Percentiles rank a stretch among this genome's conserved stretches.
These are phyloP conservation scores for Agrostemma githago DNA, from an alignment of 148 eudicot species.

Conservation along the genomic window DNA sequence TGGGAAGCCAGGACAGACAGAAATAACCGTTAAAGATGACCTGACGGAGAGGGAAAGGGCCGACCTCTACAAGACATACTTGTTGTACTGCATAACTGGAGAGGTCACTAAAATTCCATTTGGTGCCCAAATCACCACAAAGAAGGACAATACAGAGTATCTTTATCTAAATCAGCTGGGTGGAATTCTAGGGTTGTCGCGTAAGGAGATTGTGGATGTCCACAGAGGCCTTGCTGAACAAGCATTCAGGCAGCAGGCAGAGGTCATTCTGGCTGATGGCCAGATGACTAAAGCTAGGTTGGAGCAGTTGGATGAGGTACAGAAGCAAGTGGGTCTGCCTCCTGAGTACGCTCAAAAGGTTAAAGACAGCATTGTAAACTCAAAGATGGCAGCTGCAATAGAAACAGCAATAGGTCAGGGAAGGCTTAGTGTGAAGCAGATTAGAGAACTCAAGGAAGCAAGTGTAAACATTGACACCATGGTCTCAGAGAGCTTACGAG, in stretches of 20 bases:
- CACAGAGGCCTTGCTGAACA: conserved; percentile 81
- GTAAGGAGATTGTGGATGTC: conserved; percentile 61
- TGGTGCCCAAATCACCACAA: conserved; percentile 61
- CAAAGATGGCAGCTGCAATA: conserved; percentile 74
- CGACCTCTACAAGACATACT: conserved; percentile 76
- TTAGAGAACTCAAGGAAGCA: conserved; percentile 71
- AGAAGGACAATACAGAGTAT: conserved; percentile 65
- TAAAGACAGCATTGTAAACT: conserved; percentile 63
- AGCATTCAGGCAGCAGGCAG: conserved; percentile 78
- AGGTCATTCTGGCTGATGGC: conserved; percentile 89
- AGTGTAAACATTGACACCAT: conserved; percentile 62
- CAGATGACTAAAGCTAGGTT: conserved; percentile 69
- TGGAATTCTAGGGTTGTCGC: conserved; percentile 64
- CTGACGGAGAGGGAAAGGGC: conserved; percentile 72
- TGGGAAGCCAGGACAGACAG: conserved; percentile 58
- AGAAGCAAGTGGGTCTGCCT: conserved; percentile 77
- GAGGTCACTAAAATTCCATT: conserved; percentile 55
- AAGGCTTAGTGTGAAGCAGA: conserved; percentile 66
- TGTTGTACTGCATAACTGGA: conserved; percentile 72
- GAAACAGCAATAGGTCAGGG: conserved; percentile 82
- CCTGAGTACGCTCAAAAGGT: conserved; percentile 81
- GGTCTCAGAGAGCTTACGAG: conserved; percentile 61
- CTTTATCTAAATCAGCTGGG: conserved; percentile 73
- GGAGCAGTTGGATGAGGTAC: conserved; percentile 68
- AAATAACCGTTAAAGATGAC: conserved; percentile 73